phyloP scores from a whole-genome alignment of 495 filamentous ascomycete species.

The Penicillium manginii region DNA sequence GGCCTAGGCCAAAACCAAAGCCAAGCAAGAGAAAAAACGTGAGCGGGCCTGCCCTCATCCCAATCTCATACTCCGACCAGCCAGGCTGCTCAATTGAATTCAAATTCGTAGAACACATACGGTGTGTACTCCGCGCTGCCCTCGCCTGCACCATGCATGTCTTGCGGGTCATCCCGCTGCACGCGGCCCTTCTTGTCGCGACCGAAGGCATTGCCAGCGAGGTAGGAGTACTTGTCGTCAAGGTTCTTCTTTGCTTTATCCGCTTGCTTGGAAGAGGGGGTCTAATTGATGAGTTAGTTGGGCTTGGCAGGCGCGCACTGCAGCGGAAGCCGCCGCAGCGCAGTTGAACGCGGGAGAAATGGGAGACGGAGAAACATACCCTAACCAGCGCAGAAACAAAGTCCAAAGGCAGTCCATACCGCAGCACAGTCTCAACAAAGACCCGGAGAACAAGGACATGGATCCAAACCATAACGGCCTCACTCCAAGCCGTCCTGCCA shows the following conservation, averaged over 20 bases:
- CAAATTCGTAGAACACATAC: slow-evolving; percentile 97
- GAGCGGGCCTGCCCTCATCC: background rate
- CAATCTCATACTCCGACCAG: background rate
- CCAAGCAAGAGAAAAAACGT: background rate
- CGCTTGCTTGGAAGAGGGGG: slow-evolving; percentile 70
- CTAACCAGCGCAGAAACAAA: slow-evolving; percentile 82
- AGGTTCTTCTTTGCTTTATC: slow-evolving; percentile 80
- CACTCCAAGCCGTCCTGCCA: slow-evolving; percentile 86
- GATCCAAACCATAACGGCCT: slow-evolving; percentile 92
- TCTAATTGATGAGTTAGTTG: slow-evolving; percentile 51
- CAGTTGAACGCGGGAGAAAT: background rate
- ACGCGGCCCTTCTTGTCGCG: slow-evolving; percentile 91
- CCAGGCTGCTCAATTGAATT: slow-evolving; percentile 54
- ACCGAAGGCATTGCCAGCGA: slow-evolving; percentile 93
- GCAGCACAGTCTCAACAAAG: slow-evolving; percentile 94
- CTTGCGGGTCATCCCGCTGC: slow-evolving; percentile 84
- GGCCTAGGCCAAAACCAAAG: background rate
- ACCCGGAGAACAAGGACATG: slow-evolving; percentile 90
- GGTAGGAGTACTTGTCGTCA: slow-evolving; percentile 86
- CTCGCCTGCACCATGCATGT: slow-evolving; percentile 77
- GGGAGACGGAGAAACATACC: slow-evolving; percentile 62
- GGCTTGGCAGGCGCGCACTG: too few species aligned
- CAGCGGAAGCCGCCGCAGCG: too few species aligned
- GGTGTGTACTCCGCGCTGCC: slow-evolving; percentile 83
- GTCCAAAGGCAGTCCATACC: slow-evolving; percentile 88